Percentiles rank a stretch among this genome's conserved stretches.
phyloP scores from a whole-genome alignment of 331 rosid genomes.

The Quercus tomentella region DNA sequence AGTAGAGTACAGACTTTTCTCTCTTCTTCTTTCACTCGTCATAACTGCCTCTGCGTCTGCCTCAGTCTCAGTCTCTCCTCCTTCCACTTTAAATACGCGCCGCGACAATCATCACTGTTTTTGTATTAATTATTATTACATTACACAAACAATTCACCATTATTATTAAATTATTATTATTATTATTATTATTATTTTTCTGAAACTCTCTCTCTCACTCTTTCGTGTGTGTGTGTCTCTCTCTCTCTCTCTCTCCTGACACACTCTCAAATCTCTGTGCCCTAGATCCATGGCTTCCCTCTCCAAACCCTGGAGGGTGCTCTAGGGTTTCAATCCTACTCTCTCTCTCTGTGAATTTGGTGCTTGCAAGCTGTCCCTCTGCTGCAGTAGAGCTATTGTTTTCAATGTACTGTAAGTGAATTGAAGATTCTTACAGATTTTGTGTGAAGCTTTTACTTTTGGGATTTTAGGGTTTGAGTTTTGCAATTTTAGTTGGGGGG shows the following conservation, averaged over 20 bases:
- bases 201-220: conserved; percentile 20
- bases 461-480: background rate
- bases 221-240: background rate
- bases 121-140: background rate
- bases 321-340: conserved; percentile 33
- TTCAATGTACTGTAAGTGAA: conserved; percentile 10
- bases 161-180: background rate
- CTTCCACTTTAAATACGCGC: conserved; percentile 40
- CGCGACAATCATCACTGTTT: conserved; percentile 30
- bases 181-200: conserved; percentile 17
- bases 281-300: conserved; percentile 79
- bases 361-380: background rate
- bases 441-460: no score
- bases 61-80: conserved; percentile 1
- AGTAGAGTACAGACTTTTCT: conserved; percentile 8
- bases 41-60: conserved; percentile 43
- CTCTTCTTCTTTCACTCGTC: conserved; percentile 21
- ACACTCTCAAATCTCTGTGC: conserved; percentile 27
- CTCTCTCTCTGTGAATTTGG: background rate
- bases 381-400: background rate
- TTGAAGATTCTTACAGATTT: background rate
- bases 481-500: conserved; percentile 7
- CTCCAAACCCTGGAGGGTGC: conserved; percentile 31
- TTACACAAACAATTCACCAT: background rate
- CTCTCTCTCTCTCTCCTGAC: background rate